Evolutionary conservation across 768 basidiomycete genomes (phyloP).

Genomic region (Lactifluus hygrophoroides): DNA sequence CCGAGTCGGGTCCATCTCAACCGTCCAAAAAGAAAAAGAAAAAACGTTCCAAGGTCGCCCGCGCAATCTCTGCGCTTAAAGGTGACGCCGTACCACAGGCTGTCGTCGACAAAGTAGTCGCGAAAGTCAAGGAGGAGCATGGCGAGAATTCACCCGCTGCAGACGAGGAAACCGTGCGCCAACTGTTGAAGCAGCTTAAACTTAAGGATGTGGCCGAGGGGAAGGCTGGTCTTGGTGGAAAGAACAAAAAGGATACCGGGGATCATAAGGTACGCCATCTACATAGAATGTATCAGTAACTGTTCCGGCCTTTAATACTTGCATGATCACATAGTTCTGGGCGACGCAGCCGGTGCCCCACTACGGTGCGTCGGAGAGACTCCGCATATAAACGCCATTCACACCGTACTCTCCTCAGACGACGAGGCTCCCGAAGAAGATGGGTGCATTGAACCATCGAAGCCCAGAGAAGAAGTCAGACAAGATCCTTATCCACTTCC

Average conservation of each 20-base stretch:
- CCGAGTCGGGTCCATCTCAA: conserved; percentile 27
- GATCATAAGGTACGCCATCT: conserved; percentile 68
- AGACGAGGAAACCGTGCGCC: conserved; percentile 57
- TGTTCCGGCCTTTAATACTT: background rate
- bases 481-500: conserved; percentile 86
- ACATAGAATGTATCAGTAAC: background rate
- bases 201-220: conserved; percentile 82
- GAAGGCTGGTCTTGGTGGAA: conserved; percentile 66
- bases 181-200: conserved; percentile 68
- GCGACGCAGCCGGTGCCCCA: conserved; percentile 96
- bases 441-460: conserved; percentile 83
- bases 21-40: conserved; percentile 81
- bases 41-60: conserved; percentile 68
- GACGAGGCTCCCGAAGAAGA: conserved; percentile 62
- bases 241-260: conserved; percentile 72
- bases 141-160: conserved; percentile 29
- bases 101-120: conserved; percentile 58
- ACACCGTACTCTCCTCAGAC: conserved; percentile 32
- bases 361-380: conserved; percentile 37
- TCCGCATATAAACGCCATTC: background rate
- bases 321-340: conserved; percentile 67
- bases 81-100: conserved; percentile 55
- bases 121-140: conserved; percentile 39
- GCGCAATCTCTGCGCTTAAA: conserved; percentile 39
- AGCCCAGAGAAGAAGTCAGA: conserved; percentile 66